Percentiles rank a stretch among this genome's conserved stretches.
These are phyloP conservation scores for Penicillium sp. DNA, from an alignment of 2,329 filamentous ascomycete species.

Conservation along the genomic window DNA sequence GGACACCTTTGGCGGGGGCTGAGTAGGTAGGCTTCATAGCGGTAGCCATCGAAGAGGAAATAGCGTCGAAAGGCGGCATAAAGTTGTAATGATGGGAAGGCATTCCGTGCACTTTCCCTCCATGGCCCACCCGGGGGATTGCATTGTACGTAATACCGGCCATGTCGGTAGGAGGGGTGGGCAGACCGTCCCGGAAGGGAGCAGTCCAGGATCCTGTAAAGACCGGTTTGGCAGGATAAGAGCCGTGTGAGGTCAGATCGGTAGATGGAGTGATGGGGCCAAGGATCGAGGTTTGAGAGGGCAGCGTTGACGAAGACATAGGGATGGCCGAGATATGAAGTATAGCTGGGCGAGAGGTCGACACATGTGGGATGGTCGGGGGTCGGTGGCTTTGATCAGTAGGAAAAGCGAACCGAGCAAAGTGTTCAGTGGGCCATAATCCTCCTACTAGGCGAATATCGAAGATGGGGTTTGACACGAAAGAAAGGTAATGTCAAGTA, in stretches of 20 bases:
- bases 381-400: background rate
- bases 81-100: conserved; percentile 26
- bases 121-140: conserved; percentile 32
- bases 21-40: conserved; percentile 25
- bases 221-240: conserved; percentile 14
- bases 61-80: conserved; percentile 23
- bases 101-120: conserved; percentile 28
- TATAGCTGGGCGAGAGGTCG: conserved; percentile 8
- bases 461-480: background rate
- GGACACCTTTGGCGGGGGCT: conserved; percentile 22
- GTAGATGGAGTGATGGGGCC: conserved; percentile 29
- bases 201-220: conserved; percentile 32
- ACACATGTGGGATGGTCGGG: conserved; percentile 14
- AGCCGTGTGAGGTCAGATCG: conserved; percentile 21
- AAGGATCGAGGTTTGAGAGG: conserved; percentile 27
- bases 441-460: background rate
- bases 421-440: conserved; percentile 15
- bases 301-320: conserved; percentile 36
- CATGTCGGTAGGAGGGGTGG: conserved; percentile 45
- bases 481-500: background rate
- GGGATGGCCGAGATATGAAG: conserved; percentile 16
- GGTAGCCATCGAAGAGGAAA: conserved; percentile 22
- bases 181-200: conserved; percentile 42
- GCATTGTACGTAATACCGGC: conserved; percentile 41
- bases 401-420: conserved; percentile 2